Evolutionary conservation across 129 eudicot species (phyloP), one percentile per base, ranked within the genome.

Genomic region (Flaveria brownii): DNA sequence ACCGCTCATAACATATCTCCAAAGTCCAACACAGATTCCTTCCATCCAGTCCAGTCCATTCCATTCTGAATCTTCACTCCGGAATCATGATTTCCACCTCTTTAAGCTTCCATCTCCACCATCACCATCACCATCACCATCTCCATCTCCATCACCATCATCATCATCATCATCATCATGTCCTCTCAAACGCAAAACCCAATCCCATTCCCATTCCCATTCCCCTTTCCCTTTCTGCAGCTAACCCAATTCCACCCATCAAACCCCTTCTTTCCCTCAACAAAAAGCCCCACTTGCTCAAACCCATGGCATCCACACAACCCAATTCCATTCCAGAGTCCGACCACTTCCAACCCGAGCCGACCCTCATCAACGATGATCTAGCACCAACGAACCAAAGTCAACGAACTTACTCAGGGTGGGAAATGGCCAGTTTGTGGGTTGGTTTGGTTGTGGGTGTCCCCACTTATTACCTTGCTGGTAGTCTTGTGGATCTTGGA

Each of bases 401-500:
- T 28, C 82, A 87, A n/a, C 84, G 98, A 41, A 91, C 93, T 0
- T 83, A 82, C 65, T 82, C 98, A 6, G 90, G 97, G 6, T 84
- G 86, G 82, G 98, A 93, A 73, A 88, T 93, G 93, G 91, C 93
- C 22, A 88, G 91, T 76, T 76, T 93, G 0, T 93, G 98, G 98
- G 77, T 93, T 18, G 98, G 97, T 7, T 83, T 93, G 6, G 98
- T 93, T 15, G 98, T 93, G 16, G 97, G 97, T 13, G 98, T 93
- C 0, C 98, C 98, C 17, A 56, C 96, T 1, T 93, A 91, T 62
- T 93, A 93, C 87, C 88, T 93, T 4, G 98, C 98, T 10, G 98
- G 98, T 0, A 88, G 96, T 84, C 89, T 93, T 6, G 98, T 93
- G 71, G 98, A 93, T 77, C 90, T 93, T 17, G 98, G 98, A 3